A percentile compares a stretch with the other conserved stretches of the same genome.
Evolutionary conservation across 306 rosid species (phyloP).

Genomic region (Rosa persica): DNA sequence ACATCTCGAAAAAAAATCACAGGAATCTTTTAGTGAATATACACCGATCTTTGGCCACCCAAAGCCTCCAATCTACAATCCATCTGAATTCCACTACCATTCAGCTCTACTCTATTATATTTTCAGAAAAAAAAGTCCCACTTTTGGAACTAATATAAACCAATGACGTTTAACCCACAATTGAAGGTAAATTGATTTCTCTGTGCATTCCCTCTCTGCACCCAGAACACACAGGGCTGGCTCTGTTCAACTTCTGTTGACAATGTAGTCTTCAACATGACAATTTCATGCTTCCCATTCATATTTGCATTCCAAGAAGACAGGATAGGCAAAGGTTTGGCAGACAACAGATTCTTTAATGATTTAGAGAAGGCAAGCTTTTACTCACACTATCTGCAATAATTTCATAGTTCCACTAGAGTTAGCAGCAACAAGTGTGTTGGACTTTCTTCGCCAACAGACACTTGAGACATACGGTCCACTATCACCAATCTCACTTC

Average conservation of each 20-base stretch:
- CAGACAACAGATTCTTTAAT: neutral
- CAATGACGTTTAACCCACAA: neutral
- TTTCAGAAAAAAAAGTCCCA: neutral
- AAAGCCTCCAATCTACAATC: neutral
- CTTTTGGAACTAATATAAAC: neutral
- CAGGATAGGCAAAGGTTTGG: neutral
- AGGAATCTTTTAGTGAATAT: neutral
- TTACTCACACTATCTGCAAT: conserved; percentile 50
- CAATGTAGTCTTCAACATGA: neutral
- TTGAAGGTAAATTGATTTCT: neutral
- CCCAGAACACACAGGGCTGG: neutral
- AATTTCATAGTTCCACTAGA: conserved; percentile 65
- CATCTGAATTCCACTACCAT: neutral
- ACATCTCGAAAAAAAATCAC: neutral
- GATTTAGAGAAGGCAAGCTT: neutral
- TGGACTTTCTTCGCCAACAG: conserved; percentile 67
- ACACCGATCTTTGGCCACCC: neutral
- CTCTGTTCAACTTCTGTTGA: neutral
- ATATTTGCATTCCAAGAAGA: conserved; percentile 11
- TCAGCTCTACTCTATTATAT: neutral
- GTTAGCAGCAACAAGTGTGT: conserved; percentile 63
- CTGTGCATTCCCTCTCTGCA: neutral
- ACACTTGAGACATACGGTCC: conserved; percentile 72
- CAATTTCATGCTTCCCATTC: neutral
- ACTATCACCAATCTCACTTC: conserved; percentile 34